Evolutionary conservation across 2,329 filamentous ascomycete species (phyloP), one percentile per base, ranked within the genome.

Genomic region (Fusarium odoratissimum): DNA sequence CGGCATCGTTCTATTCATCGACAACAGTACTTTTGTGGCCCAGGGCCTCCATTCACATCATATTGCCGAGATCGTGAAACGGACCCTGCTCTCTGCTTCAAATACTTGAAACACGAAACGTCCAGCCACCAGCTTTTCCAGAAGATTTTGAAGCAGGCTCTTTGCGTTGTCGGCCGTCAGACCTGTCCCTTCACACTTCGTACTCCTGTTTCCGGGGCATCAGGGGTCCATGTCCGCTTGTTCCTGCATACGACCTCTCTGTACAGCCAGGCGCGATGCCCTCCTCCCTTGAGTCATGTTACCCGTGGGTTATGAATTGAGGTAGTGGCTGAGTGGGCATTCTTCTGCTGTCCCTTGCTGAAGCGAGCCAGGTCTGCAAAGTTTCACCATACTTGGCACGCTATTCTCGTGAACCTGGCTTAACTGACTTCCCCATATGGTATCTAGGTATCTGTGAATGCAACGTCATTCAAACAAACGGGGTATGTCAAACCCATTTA

Each of bases 61-160:
- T 61, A 62, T 71, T 66, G 56, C 61, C 55, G 72, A 76, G 75
- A 73, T 73, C 64, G 60, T 67, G 60, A 59, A 65, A 64, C 37
- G 67, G 68, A 60, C 63, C 61, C 64, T 71, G 46, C 68, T 54
- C 68, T 67, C 55, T 60, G 60, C 63, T 67, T 72, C 69, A 58
- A 64, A 60, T 67, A 75, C 73, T 62, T 76, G 78, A 80, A 79
- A 77, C 73, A 44, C 30, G 52, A 56, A 31, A 65, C 44, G 41
- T 54, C 67, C 57, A 71, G 70, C 68, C 55, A 68, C 67, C 67
- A 65, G 62, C 65, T 73, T 55, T 77, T 76, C 74, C 76, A 76
- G 75, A 79, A 78, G 61, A 72, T 71, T 44, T 69, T 71, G 71
- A 76, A 60, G 72, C 71, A 60, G 45, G 61, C 58, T 63, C 52